These are phyloP conservation scores for Paecilomyces dactylethromorphus DNA, from an alignment of 2,329 filamentous ascomycete species.

Conservation along the genomic window DNA sequence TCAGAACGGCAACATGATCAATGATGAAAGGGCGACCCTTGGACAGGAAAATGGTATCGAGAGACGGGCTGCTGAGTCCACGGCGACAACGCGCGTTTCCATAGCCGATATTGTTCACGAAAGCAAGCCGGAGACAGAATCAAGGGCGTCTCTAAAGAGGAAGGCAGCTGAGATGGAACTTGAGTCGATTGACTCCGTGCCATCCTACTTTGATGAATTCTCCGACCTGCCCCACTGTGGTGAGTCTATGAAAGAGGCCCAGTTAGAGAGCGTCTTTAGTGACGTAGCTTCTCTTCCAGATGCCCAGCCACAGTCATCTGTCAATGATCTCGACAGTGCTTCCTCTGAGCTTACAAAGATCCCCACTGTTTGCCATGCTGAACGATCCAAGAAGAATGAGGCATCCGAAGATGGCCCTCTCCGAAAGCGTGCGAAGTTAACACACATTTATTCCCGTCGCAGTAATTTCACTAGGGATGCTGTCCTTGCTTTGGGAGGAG, in stretches of 20 bases:
- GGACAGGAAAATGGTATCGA: background rate
- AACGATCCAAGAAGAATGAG: background rate
- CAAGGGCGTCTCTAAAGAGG: constrained; percentile 16
- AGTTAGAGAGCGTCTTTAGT: background rate
- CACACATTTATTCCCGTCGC: constrained; percentile 3
- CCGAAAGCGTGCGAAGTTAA: constrained; percentile 2
- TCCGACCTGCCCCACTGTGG: background rate
- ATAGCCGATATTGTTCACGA: constrained; percentile 12
- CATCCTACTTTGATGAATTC: background rate
- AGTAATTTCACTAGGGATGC: constrained; percentile 28
- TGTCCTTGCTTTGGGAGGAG: constrained; percentile 32
- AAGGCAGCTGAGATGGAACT: constrained; percentile 23
- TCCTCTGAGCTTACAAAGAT: constrained; percentile 10
- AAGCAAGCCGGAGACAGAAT: background rate
- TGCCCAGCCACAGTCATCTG: constrained; percentile 16
- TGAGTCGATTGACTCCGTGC: background rate
- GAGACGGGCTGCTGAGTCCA: background rate
- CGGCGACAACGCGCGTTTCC: constrained; percentile 8
- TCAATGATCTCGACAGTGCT: constrained; percentile 7
- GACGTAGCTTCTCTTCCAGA: constrained; percentile 13
- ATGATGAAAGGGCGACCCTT: background rate
- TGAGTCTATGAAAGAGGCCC: background rate
- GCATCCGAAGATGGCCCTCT: background rate
- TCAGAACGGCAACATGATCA: background rate
- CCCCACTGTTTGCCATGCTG: constrained; percentile 3